Evolutionary conservation across 1,284 basidiomycete species (phyloP).

Genomic region (Sanghuangporus sanghuang): DNA sequence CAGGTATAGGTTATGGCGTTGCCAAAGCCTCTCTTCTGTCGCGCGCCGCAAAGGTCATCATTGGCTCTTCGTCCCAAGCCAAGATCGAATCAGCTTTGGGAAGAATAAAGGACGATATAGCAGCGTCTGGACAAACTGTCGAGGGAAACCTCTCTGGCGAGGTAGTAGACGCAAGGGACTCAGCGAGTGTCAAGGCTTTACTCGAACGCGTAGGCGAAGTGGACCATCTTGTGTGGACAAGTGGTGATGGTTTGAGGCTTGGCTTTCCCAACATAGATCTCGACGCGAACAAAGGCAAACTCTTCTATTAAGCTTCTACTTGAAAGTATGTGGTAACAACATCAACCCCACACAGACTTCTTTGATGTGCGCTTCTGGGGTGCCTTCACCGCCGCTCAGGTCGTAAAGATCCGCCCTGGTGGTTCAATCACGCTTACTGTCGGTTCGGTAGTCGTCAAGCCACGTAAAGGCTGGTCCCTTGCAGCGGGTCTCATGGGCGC

Average conservation of each 20-base stretch:
- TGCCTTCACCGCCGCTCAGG: conserved; percentile 18
- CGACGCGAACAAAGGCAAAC: conserved; percentile 14
- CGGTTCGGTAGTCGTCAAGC: conserved; percentile 19
- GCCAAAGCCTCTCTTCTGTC: conserved; percentile 13
- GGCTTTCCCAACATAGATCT: conserved; percentile 18
- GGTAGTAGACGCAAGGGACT: conserved; percentile 15
- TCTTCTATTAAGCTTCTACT: background rate
- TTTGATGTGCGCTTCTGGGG: conserved; percentile 24
- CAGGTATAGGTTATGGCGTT: conserved; percentile 17
- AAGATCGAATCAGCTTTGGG: conserved; percentile 8
- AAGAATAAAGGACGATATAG: conserved; percentile 6
- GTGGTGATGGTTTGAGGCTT: conserved; percentile 16
- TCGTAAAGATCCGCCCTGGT: conserved; percentile 16
- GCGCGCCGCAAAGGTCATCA: conserved; percentile 11
- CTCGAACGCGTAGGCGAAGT: conserved; percentile 18
- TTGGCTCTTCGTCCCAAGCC: conserved; percentile 12
- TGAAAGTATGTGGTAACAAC: background rate
- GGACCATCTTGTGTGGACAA: conserved; percentile 22
- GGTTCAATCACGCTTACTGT: conserved; percentile 21
- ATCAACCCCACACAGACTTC: background rate
- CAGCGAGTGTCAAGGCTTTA: conserved; percentile 14
- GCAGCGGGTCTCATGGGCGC: conserved; percentile 20
- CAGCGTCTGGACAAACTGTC: background rate
- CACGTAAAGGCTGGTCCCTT: conserved; percentile 18
- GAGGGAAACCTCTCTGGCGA: conserved; percentile 15